Evolutionary conservation across 1,139 yeast species (phyloP).

Genomic region (Pneumocystis oryctolagi): DNA sequence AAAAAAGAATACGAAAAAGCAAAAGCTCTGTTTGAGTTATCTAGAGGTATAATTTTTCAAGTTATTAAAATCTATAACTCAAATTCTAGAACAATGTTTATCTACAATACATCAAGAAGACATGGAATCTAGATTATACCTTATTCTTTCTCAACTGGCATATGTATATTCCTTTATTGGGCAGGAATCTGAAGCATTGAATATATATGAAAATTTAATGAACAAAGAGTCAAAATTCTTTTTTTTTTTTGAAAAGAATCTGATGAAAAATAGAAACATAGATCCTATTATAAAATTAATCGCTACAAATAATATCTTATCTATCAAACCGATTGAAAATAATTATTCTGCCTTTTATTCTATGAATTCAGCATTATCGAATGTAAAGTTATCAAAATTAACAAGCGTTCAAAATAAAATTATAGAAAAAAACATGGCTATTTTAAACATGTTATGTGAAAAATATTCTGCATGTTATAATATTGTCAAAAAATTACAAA

Average conservation of each 20-base stretch:
- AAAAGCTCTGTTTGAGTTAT: constrained; percentile 32
- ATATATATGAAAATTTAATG: constrained; percentile 1
- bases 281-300: neutral
- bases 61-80: neutral
- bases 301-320: constrained; percentile 3
- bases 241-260: constrained; percentile 2
- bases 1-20: constrained; percentile 33
- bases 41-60: constrained; percentile 25
- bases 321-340: constrained; percentile 5
- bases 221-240: neutral
- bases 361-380: neutral
- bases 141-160: constrained; percentile 56
- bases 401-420: neutral
- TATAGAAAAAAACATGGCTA: neutral
- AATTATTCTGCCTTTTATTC: neutral
- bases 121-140: constrained; percentile 33
- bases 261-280: neutral
- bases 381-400: neutral
- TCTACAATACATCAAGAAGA: constrained; percentile 25
- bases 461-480: neutral
- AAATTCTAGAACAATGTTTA: neutral
- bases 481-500: neutral
- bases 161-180: constrained; percentile 43
- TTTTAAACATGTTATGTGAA: neutral
- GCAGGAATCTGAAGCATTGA: constrained; percentile 29